phyloP scores from a whole-genome alignment of 225 moss, liverwort and hornwort genomes.

The Pseudisothecium myosuroides region DNA sequence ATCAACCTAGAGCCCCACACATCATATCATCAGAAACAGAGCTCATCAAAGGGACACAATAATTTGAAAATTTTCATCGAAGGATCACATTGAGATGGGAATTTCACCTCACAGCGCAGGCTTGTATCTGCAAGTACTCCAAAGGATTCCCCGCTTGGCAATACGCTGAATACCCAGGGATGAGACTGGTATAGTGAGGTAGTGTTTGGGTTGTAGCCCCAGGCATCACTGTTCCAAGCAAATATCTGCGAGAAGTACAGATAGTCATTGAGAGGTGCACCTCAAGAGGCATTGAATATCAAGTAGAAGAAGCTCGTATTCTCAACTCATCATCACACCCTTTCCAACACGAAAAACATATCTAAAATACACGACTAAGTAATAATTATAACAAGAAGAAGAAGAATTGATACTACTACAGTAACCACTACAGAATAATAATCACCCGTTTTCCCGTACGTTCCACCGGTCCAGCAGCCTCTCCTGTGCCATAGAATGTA shows the following conservation, averaged over 20 bases:
- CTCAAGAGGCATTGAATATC: neutral
- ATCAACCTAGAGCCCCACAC: slow-evolving; percentile 41
- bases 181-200: slow-evolving; percentile 81
- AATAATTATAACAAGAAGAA: neutral
- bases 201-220: slow-evolving; percentile 82
- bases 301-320: neutral
- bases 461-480: slow-evolving; percentile 66
- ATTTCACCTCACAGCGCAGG: slow-evolving; percentile 56
- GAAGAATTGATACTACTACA: neutral
- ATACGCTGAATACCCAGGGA: slow-evolving; percentile 82
- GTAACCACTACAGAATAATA: neutral
- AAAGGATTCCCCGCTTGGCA: slow-evolving; percentile 63
- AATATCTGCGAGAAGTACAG: slow-evolving; percentile 35
- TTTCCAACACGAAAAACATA: neutral
- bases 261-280: neutral
- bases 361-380: neutral
- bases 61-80: neutral
- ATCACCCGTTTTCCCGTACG: slow-evolving; percentile 75
- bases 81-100: neutral
- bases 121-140: slow-evolving; percentile 82
- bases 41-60: neutral
- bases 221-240: slow-evolving; percentile 93
- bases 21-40: neutral
- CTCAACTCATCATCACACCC: neutral
- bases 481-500: slow-evolving; percentile 88